Base-by-base conservation (phyloP, 73 alveolate genomes). In the Paramecium biaurelia region DNA sequence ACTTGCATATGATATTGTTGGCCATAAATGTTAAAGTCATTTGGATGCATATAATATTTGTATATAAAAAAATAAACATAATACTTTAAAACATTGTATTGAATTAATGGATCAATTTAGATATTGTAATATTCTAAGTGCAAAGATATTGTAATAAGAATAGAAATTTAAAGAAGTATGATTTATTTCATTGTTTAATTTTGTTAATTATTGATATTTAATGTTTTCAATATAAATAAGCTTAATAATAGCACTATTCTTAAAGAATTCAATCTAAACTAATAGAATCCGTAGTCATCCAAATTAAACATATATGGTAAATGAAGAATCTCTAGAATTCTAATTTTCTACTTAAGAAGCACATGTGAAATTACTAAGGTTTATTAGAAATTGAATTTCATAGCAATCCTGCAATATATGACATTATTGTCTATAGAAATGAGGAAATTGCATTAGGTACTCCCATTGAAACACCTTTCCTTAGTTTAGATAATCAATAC, bases 81-180 rank as follows among this genome's bases (percentile, higher is more conserved):
- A 15, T 53, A 21, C 68, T 53, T 53, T 53, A 21, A 53, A 20
- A n/a, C 30, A 53, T 0, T 63, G 84, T 63, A 32, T 63, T 12
- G 45, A 63, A 63, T 63, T 63, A n/a, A 63, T 63, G 84, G 84
- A 63, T 63, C 49, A 26, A 63, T 63, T 63, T 63, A 26, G 26
- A 30, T 26, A 11, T 63, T 63, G 84, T n/a, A 63, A 26, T 26
- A 26, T 63, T 30, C 45, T 63, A 12, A 63, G 26, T 63, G 49
- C 84, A 4, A 53, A 53, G 32, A 5, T 53, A 34, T 5, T 5
- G 4, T 1, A 53, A 53, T 4, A n/a, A 18, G 14, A 53, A 53
- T 53, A 53, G 68, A 53, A 53, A 21, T 0, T 1, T 5, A 53
- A 53, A 18, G 32, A 53, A 53, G 21, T 15, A 18, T 53, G 68